Evolutionary conservation across 106 monocot species (phyloP).

Genomic region (Iris macrosiphon): DNA sequence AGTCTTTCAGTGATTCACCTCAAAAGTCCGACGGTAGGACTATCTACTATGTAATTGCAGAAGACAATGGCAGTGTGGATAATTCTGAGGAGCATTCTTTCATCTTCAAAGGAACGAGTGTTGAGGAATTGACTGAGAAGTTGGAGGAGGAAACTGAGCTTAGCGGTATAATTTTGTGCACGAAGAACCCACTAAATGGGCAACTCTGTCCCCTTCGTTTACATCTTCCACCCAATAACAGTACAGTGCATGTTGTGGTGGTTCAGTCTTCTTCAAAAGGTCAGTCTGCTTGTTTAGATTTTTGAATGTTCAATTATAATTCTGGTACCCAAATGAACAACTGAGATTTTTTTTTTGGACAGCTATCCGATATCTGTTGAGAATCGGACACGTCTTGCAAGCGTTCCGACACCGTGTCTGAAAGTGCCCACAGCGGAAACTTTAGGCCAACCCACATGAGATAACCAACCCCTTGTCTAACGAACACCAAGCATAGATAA

Average conservation of each 20-base stretch:
- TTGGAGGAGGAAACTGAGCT: slow-evolving; percentile 58
- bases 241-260: slow-evolving; percentile 52
- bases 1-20: slow-evolving; percentile 44
- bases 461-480: too few relatives aligned
- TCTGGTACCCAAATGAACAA: too few relatives aligned
- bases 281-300: slow-evolving; percentile 15
- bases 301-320: too few relatives aligned
- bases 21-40: slow-evolving; percentile 61
- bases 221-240: slow-evolving; percentile 69
- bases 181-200: slow-evolving; percentile 38
- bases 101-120: slow-evolving; percentile 53
- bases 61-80: slow-evolving; percentile 44
- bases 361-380: too few relatives aligned
- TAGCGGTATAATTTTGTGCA: slow-evolving; percentile 66
- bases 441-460: too few relatives aligned
- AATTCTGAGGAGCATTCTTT: slow-evolving; percentile 14
- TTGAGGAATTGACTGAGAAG: slow-evolving; percentile 47
- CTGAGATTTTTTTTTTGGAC: too few relatives aligned
- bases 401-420: too few relatives aligned
- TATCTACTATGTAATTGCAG: slow-evolving; percentile 53
- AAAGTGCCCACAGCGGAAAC: too few relatives aligned
- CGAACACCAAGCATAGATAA: too few relatives aligned
- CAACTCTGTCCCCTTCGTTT: slow-evolving; percentile 58
- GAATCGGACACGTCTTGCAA: too few relatives aligned
- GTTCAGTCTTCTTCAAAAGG: slow-evolving; percentile 56